Conservation (phyloP, 2,329 filamentous ascomycete genomes). For the Shiraia sp. region DNA sequence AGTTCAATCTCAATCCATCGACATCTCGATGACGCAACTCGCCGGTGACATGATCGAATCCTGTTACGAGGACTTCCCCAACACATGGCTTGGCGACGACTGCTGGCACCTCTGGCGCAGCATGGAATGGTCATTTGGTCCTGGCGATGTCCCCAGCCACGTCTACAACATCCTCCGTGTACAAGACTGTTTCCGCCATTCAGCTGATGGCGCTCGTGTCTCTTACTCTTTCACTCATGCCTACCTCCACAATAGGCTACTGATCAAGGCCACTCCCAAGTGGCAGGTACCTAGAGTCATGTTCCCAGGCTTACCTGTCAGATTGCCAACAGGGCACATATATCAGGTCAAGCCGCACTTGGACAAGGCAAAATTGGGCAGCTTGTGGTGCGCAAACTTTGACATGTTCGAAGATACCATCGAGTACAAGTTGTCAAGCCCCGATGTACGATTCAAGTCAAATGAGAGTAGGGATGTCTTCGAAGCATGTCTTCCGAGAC, state of each 20-base stretch:
- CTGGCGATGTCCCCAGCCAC: slow-evolving; percentile 26
- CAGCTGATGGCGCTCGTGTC: slow-evolving; percentile 17
- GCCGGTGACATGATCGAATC: slow-evolving; percentile 30
- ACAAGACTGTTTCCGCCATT: slow-evolving; percentile 37
- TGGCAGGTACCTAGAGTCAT: slow-evolving; percentile 27
- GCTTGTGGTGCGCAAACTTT: background rate
- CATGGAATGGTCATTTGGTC: slow-evolving; percentile 29
- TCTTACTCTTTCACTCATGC: slow-evolving; percentile 10
- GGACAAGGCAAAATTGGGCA: background rate
- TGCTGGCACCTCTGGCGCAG: too few relatives aligned
- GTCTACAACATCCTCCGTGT: slow-evolving; percentile 38
- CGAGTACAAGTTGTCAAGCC: slow-evolving; percentile 13
- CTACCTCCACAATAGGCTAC: slow-evolving; percentile 15
- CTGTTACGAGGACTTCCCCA: slow-evolving; percentile 17
- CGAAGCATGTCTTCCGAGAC: slow-evolving; percentile 16
- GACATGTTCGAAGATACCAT: slow-evolving; percentile 1
- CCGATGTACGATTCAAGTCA: slow-evolving; percentile 21
- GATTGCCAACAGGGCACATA: slow-evolving; percentile 13
- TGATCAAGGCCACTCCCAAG: too few relatives aligned
- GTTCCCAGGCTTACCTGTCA: slow-evolving; percentile 19
- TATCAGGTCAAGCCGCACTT: slow-evolving; percentile 26
- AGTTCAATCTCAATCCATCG: slow-evolving; percentile 9
- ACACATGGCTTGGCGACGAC: too few relatives aligned
- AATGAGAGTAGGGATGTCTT: slow-evolving; percentile 23
- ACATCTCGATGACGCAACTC: slow-evolving; percentile 24